phyloP scores from a whole-genome alignment of 148 eudicot genomes.

The Rhododendron simsii region DNA sequence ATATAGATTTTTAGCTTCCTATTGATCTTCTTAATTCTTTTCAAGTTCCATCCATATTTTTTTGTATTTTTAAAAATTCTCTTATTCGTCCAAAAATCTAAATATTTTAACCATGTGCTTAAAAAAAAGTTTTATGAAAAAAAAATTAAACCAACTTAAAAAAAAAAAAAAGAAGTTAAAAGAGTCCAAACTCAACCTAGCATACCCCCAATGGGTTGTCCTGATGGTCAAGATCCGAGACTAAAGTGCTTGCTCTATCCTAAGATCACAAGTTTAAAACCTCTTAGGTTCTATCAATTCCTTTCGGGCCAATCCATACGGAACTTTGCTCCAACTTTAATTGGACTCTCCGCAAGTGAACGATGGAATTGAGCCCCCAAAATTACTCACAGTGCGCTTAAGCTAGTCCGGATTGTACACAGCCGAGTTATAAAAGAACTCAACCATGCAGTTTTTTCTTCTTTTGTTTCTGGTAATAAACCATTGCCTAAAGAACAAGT shows the following conservation, averaged over 20 bases:
- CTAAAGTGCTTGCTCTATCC: background rate
- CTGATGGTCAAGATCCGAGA: background rate
- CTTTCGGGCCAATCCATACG: too few relatives aligned
- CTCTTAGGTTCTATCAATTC: background rate
- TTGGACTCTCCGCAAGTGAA: too few relatives aligned
- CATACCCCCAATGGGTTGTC: background rate
- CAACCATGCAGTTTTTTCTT: background rate
- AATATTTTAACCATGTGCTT: background rate
- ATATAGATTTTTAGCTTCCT: background rate
- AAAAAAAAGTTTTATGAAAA: background rate
- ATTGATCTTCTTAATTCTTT: background rate
- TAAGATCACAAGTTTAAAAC: too few relatives aligned
- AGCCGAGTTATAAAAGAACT: too few relatives aligned
- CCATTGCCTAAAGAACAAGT: conserved; percentile 1
- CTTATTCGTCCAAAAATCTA: background rate
- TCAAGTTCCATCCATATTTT: background rate
- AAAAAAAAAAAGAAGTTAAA: background rate
- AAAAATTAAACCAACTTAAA: background rate
- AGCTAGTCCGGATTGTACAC: too few relatives aligned
- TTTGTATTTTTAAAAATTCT: background rate
- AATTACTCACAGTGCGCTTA: background rate
- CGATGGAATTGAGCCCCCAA: too few relatives aligned
- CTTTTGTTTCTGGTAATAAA: background rate
- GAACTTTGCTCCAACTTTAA: too few relatives aligned
- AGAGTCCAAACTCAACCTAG: background rate